Base-by-base conservation (phyloP, 257 asterid genomes). In the Solanum tarapatanum region DNA sequence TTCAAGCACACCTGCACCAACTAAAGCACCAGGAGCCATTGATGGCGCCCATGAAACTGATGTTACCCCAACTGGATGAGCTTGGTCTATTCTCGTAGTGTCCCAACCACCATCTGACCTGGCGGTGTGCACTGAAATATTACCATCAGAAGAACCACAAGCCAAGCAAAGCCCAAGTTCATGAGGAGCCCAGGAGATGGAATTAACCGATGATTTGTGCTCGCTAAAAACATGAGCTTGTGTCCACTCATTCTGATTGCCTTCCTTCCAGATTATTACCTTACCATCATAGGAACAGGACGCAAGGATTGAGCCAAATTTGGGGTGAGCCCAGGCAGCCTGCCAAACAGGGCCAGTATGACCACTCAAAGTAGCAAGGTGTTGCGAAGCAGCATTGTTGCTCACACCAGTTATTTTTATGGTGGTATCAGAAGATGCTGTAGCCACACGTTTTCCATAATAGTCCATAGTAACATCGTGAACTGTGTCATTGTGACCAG, bases 261-360 rank as follows among this genome's bases (percentile, higher is more conserved):
- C 97, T 91, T 97, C 98, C 90, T 94, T 95, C 99, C 99, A 97
- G 91, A 97, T 89, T 75, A 95, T 93, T 83, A 97, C 98, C 86
- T 91, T 93, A 39, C 98, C 98, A 73, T 97, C 99, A 45, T 95
- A 95, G 60, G 98, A 96, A 88, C 98, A 94, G 37, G 99, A 97
- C 84, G 98, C 98, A 30, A 95, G 96, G 6, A 90, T 51, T 8
- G 98, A 93, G 60, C 99, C 98, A 36, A 94, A 97, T 88, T 97
- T 97, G 82, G 98, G 99, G 91, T 95, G 98, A 24, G 98, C 98
- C 99, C 98, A 97, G 17, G 93, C 89, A 58, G 95, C 96, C 90
- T 97, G 98, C 99, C 99, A 97, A 64, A 97, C 98, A 21, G 99
- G 98, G 68, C 98, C 98, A 83, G 91, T 95, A 88, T 97, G 99